Evolutionary conservation across 495 filamentous ascomycete genomes (phyloP), one percentile per base, ranked within the genome.

Genomic region (Chaetomidium leptoderma): DNA sequence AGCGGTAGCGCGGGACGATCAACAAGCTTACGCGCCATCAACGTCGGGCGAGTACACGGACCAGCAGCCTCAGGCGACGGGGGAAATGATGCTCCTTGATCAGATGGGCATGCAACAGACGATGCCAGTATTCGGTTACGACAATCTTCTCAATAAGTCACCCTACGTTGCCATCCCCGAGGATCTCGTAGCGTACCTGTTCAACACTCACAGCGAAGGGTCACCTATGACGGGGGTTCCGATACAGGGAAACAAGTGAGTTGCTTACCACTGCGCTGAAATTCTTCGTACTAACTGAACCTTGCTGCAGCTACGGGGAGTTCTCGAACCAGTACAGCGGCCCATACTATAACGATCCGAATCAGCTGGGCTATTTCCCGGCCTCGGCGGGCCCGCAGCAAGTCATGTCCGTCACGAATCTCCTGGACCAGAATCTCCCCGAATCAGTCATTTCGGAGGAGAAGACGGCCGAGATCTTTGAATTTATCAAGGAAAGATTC

Each of bases 141-240:
- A 96, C 54, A 85, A 82, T 14, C 60, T 82, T 56, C 78, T 90
- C 59, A 90, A 86, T 60, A 86, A 91, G 47, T 96, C 92, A 6
- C 92, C 93, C 11, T 91, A 88, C 63, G 73, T 83, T 45, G 86
- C 86, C 17, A 90, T 96, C 75, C 86, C 90, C 8, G 92, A 96
- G 63, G 91, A 95, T 68, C 96, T 96, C 70, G 85, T 92, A 32
- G 88, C 88, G 17, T 96, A 89, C 80, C 75, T 97, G 23, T 96
- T 97, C 74, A 92, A 88, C 66, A 88, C 87, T 3, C 69, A 68
- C 7, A 70, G 70, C 16, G 67, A 73, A 29, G 67, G 66, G 13
- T 78, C 77, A 5, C 76, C 76, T 24, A 66, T 78, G 58, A 66
- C 67, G 24, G 73, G 73, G 26, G 70, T 81, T 42, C 71, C 80